Evolutionary conservation across 2,329 filamentous ascomycete species (phyloP), one percentile per base, ranked within the genome.

Genomic region (Immersiporthe knoxdaviesiana): DNA sequence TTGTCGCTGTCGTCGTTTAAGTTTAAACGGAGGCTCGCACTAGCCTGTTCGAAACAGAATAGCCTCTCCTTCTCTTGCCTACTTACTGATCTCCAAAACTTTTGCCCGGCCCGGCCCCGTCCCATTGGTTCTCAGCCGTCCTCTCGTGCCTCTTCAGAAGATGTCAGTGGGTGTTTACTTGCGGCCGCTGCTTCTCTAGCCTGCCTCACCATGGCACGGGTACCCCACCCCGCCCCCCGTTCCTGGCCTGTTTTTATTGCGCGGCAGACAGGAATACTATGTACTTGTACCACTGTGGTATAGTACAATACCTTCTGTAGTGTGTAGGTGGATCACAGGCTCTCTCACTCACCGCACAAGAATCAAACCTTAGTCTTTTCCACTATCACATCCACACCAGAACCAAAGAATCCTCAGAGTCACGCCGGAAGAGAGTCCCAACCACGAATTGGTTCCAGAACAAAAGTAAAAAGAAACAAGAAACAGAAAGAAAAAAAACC

Each of bases 151-250:
- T n/a, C 41, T 44, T 18, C 41, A 47, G 16, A 47, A 30, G 12
- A 11, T 39, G 35, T 18, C 35, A 27, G 18, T 27, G 35, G 59
- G n/a, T 27, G 59, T 41, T 39, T 39, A 41, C 32, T 2, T 61
- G 59, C 32, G 59, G 59, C 59, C 59, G 59, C 35, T 61, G 59
- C 59, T 11, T n/a, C 59, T 27, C 21, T 61, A 35, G 35, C 59
- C 37, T 61, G 59, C 59, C 59, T 61, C 59, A 61, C 59, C 59
- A 61, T 41, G 35, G 37, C 35, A 27, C 35, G 35, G 35, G 37
- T 27, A 39, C 52, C 52, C 52, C 52, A 56, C 52, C 52, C 52
- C 52, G 52, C 12, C 44, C 18, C 12, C 44, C 18, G 24, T 56
- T 8, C 52, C 52, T 56, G 52, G 52, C 52, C 24, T 56, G 24